A percentile compares a stretch with the other conserved stretches of the same genome.
Evolutionary conservation across 2,329 filamentous ascomycete species (phyloP).

Genomic region (Fusarium pseudonygamai): DNA sequence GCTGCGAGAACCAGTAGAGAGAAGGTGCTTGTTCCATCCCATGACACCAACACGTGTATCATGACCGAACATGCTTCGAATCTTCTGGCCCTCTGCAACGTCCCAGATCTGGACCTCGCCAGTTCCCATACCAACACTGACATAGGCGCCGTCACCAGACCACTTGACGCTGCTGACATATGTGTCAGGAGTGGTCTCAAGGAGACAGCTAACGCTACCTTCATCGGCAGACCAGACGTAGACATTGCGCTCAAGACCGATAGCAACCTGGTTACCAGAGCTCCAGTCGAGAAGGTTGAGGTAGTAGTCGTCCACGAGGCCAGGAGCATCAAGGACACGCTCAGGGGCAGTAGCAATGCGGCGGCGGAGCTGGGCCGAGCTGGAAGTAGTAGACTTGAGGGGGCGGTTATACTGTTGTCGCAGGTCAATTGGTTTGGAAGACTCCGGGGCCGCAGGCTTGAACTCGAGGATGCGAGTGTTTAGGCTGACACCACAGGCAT

Average conservation of each 20-base stretch:
- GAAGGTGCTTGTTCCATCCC: conserved; percentile 98
- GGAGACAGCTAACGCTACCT: conserved; percentile 85
- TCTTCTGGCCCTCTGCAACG: conserved; percentile 91
- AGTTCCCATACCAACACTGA: conserved; percentile 91
- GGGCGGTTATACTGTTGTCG: conserved; percentile 98
- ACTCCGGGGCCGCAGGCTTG: conserved; percentile 98
- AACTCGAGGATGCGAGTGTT: conserved; percentile 97
- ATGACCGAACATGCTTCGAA: conserved; percentile 98
- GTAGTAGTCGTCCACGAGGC: conserved; percentile 98
- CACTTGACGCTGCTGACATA: conserved; percentile 99
- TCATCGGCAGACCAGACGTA: conserved; percentile 99
- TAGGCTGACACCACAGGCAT: conserved; percentile 89
- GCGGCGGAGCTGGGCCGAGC: conserved; percentile 86
- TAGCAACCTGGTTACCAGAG: conserved; percentile 96
- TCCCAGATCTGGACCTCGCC: conserved; percentile 99
- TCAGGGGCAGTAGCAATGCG: conserved; percentile 95
- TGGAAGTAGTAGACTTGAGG: conserved; percentile 77
- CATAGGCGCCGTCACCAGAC: conserved; percentile 96
- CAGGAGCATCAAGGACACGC: conserved; percentile 94
- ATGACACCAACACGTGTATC: conserved; percentile 97
- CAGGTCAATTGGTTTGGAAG: conserved; percentile 96
- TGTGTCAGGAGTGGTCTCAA: conserved; percentile 89
- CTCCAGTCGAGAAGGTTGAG: conserved; percentile 99
- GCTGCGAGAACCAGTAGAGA: conserved; percentile 93
- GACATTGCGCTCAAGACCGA: conserved; percentile 94